Percentiles rank a stretch among this genome's conserved stretches.
Conservation (phyloP, 306 rosid genomes). For the Cucurbita pepo region DNA sequence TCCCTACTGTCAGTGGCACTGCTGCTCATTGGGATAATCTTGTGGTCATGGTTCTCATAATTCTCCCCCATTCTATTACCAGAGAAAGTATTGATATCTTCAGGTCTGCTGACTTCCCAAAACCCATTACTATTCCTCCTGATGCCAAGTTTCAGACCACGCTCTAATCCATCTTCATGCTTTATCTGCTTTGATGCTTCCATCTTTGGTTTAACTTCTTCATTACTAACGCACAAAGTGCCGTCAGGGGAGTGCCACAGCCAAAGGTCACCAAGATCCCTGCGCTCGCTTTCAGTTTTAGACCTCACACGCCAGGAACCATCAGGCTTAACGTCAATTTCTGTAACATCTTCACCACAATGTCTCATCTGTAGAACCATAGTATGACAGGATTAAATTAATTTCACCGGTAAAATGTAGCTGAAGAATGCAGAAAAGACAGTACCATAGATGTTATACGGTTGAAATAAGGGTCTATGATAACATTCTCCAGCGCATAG, state of each 20-base stretch:
- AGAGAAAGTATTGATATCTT: constrained; percentile 30
- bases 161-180: constrained; percentile 71
- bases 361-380: constrained; percentile 49
- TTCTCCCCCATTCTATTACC: constrained; percentile 33
- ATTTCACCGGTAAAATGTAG: neutral
- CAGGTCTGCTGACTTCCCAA: constrained; percentile 84
- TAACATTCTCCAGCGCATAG: constrained; percentile 69
- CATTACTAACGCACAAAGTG: constrained; percentile 24
- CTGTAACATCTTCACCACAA: constrained; percentile 84
- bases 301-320: constrained; percentile 89
- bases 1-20: constrained; percentile 76
- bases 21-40: constrained; percentile 89
- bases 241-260: constrained; percentile 81
- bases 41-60: constrained; percentile 42
- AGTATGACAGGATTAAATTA: neutral
- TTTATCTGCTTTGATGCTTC: constrained; percentile 57
- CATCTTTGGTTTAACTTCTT: constrained; percentile 20
- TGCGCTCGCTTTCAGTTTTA: constrained; percentile 65
- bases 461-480: constrained; percentile 88
- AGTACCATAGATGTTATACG: constrained; percentile 63
- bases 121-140: constrained; percentile 59
- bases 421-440: neutral
- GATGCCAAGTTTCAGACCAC: constrained; percentile 64
- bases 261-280: constrained; percentile 57
- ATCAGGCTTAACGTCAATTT: constrained; percentile 91